phyloP scores from a whole-genome alignment of 257 asterid species.

The Ehretia macrophylla region DNA sequence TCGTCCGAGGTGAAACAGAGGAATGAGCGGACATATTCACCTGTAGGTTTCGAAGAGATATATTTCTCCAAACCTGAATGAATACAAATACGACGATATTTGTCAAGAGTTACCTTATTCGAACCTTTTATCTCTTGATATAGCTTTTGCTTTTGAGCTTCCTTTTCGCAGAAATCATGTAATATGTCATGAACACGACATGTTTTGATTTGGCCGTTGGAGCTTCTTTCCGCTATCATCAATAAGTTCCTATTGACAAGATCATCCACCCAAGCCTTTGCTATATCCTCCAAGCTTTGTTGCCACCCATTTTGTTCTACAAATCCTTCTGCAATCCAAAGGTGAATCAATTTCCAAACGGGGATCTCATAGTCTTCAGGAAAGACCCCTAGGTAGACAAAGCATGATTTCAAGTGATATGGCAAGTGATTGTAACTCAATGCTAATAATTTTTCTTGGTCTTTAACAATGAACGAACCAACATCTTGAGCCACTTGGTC shows the following conservation, averaged over 20 bases:
- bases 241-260: slow-evolving; percentile 42
- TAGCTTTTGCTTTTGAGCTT: slow-evolving; percentile 30
- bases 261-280: slow-evolving; percentile 28
- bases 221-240: slow-evolving; percentile 24
- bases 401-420: slow-evolving; percentile 36
- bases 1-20: slow-evolving; percentile 25
- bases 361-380: slow-evolving; percentile 35
- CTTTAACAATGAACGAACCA: slow-evolving; percentile 3
- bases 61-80: slow-evolving; percentile 21
- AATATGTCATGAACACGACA: slow-evolving; percentile 38
- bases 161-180: slow-evolving; percentile 32
- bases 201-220: slow-evolving; percentile 29
- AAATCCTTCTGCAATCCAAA: slow-evolving; percentile 60
- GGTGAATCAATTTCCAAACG: slow-evolving; percentile 20
- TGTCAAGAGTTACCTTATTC: slow-evolving; percentile 8
- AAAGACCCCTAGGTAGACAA: slow-evolving; percentile 44
- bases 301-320: slow-evolving; percentile 6
- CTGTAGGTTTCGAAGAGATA: slow-evolving; percentile 11
- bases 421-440: slow-evolving; percentile 45
- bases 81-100: slow-evolving; percentile 39
- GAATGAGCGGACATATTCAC: slow-evolving; percentile 34
- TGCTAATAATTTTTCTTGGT: slow-evolving; percentile 7
- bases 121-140: slow-evolving; percentile 31
- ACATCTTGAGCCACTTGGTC: slow-evolving; percentile 23
- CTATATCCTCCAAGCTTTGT: slow-evolving; percentile 29